These are phyloP conservation scores for Pseudogymnoascus sp. DNA, from an alignment of 2,329 filamentous ascomycete genomes.

Conservation along the genomic window DNA sequence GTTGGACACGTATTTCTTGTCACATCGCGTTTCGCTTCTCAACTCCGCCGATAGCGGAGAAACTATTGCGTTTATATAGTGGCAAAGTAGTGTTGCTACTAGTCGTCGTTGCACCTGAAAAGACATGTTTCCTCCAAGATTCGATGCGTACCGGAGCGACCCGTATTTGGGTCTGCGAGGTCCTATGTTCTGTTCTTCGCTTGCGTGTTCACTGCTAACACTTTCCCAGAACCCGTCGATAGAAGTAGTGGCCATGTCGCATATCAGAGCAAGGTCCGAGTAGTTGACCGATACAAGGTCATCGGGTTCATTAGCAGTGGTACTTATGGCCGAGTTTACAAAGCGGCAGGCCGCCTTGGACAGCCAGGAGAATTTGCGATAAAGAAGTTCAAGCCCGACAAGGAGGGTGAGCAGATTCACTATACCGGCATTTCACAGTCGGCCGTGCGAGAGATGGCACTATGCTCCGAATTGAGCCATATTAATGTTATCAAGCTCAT, in stretches of 20 bases:
- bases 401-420: slow-evolving; percentile 87
- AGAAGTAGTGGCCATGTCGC: slow-evolving; percentile 37
- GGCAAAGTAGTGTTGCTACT: slow-evolving; percentile 7
- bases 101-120: slow-evolving; percentile 11
- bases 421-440: slow-evolving; percentile 98
- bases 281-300: slow-evolving; percentile 90
- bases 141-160: slow-evolving; percentile 18
- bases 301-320: slow-evolving; percentile 97
- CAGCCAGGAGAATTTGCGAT: slow-evolving; percentile 84
- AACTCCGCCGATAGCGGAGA: neutral
- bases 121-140: slow-evolving; percentile 24
- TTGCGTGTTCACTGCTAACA: slow-evolving; percentile 28
- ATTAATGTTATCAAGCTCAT: slow-evolving; percentile 82
- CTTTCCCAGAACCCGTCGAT: slow-evolving; percentile 42
- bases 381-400: slow-evolving; percentile 80
- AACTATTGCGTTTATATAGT: slow-evolving; percentile 5
- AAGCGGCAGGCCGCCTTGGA: slow-evolving; percentile 70
- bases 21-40: neutral
- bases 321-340: slow-evolving; percentile 97
- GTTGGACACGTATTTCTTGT: slow-evolving; percentile 10
- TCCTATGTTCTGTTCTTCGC: slow-evolving; percentile 25
- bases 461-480: slow-evolving; percentile 87
- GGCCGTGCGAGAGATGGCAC: slow-evolving; percentile 91
- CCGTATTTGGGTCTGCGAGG: slow-evolving; percentile 8
- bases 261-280: slow-evolving; percentile 72